phyloP scores from a whole-genome alignment of 2,329 filamentous ascomycete genomes.

The Colletotrichum liaoningense region DNA sequence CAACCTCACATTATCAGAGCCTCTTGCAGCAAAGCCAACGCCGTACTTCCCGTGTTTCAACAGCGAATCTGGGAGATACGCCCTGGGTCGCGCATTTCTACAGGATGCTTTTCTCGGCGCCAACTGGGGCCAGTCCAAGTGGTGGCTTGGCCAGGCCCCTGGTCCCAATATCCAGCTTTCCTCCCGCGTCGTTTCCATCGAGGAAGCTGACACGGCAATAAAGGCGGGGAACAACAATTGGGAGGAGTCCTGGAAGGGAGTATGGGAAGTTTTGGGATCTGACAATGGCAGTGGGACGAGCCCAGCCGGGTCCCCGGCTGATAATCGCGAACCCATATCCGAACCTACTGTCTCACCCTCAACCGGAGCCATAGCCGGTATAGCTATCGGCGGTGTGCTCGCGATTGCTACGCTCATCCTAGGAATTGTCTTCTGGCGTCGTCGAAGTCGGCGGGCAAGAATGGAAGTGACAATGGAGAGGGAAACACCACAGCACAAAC shows the following conservation, averaged over 20 bases:
- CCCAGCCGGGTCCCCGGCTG: neutral
- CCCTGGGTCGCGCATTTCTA: constrained; percentile 57
- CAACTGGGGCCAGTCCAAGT: constrained; percentile 48
- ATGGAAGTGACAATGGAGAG: neutral
- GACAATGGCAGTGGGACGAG: constrained; percentile 35
- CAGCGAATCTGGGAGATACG: constrained; percentile 39
- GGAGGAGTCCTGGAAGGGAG: constrained; percentile 46
- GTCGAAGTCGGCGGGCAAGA: neutral
- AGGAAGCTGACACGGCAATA: constrained; percentile 37
- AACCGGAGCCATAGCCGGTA: constrained; percentile 48
- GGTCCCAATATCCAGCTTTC: constrained; percentile 43
- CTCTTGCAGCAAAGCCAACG: constrained; percentile 45
- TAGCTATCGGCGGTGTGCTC: constrained; percentile 45
- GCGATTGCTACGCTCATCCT: constrained; percentile 39
- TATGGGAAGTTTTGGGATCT: constrained; percentile 42
- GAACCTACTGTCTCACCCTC: constrained; percentile 36
- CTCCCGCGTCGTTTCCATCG: neutral
- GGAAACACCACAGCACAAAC: neutral
- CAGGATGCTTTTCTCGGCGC: constrained; percentile 59
- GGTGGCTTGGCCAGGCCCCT: constrained; percentile 55
- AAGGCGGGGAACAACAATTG: constrained; percentile 44
- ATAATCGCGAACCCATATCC: constrained; percentile 19
- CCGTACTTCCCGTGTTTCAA: constrained; percentile 57
- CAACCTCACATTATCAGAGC: constrained; percentile 50
- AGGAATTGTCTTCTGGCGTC: constrained; percentile 41